phyloP scores from a whole-genome alignment of 306 rosid species.

The Acacia confusa region DNA sequence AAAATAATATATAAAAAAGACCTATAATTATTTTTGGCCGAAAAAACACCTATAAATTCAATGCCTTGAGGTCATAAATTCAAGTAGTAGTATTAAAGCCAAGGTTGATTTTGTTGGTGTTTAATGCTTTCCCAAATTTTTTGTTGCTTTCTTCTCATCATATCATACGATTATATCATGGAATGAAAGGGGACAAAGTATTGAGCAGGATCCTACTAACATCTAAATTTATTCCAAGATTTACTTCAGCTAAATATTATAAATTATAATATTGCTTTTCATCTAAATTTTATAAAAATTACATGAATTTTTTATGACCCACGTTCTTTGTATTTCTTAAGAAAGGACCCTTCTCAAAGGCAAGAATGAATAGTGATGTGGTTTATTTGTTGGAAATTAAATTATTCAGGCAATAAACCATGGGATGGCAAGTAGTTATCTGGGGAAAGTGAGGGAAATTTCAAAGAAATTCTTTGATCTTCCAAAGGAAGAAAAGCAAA shows the following conservation, averaged over 20 bases:
- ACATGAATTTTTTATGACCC: neutral
- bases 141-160: neutral
- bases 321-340: neutral
- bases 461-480: conserved; percentile 44
- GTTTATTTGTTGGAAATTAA: neutral
- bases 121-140: neutral
- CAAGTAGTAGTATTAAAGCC: neutral
- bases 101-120: neutral
- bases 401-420: conserved; percentile 50
- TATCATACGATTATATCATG: neutral
- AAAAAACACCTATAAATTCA: neutral
- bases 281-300: neutral
- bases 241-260: neutral
- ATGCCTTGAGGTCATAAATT: neutral
- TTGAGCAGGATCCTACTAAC: neutral
- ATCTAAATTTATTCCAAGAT: neutral
- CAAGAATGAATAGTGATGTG: neutral
- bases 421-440: conserved; percentile 36
- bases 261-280: neutral
- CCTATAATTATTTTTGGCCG: too few relatives aligned
- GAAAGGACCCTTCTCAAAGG: neutral
- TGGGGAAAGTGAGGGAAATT: conserved; percentile 39
- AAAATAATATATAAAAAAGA: too few relatives aligned
- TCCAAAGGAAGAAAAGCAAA: conserved; percentile 51
- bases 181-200: neutral